A percentile compares a stretch with the other conserved stretches of the same genome.
Evolutionary conservation across 176 grass and related monocot species (phyloP).

Genomic region (Cenchrus americanus): DNA sequence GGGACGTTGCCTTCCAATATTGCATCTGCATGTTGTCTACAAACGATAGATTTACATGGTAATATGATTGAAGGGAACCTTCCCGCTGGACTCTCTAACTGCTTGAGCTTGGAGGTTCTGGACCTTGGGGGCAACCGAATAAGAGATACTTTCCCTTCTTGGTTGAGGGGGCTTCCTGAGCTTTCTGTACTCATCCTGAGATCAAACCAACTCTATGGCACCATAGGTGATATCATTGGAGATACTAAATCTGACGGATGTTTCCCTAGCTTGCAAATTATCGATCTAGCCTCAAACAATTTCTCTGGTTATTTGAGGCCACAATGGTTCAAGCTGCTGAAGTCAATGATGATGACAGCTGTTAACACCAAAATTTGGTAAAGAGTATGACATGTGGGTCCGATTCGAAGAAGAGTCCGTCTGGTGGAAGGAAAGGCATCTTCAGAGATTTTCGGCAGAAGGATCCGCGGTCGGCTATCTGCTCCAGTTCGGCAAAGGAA

Average conservation of each 20-base stretch:
- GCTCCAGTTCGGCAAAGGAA: no score
- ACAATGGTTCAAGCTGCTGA: not conserved
- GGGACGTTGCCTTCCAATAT: constrained; percentile 25
- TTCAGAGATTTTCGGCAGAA: no score
- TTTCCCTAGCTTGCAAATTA: constrained; percentile 27
- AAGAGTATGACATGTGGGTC: no score
- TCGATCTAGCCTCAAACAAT: constrained; percentile 4
- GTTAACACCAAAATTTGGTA: no score
- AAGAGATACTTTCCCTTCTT: constrained; percentile 25
- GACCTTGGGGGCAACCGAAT: constrained; percentile 24
- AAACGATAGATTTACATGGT: constrained; percentile 37
- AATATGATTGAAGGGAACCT: constrained; percentile 26
- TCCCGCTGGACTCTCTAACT: constrained; percentile 2
- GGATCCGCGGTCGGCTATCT: no score
- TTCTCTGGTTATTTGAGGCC: not conserved
- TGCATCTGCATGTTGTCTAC: not conserved
- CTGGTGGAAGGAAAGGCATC: no score
- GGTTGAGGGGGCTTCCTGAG: not conserved
- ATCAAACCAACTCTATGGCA: constrained; percentile 31
- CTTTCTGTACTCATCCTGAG: constrained; percentile 18
- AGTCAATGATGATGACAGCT: constrained; percentile 25
- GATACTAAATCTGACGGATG: no score
- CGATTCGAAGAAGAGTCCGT: no score
- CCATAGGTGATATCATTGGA: not conserved
- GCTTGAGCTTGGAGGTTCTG: not conserved